Conservation (phyloP, 805 yeast species). For the Candida sonorensis region DNA sequence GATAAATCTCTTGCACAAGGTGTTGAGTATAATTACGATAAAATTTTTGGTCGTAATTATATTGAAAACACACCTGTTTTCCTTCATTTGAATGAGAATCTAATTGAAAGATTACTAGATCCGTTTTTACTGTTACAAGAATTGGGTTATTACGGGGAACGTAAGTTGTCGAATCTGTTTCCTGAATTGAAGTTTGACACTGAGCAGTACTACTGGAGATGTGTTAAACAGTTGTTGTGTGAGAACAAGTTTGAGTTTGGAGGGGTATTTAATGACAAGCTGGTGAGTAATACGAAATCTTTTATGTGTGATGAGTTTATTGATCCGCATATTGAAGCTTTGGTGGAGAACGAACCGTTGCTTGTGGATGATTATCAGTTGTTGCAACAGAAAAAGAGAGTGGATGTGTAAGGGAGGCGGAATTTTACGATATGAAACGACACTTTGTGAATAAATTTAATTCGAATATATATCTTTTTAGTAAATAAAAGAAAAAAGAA, state of each 20-base stretch:
- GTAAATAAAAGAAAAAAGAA: too few relatives aligned
- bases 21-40: background rate
- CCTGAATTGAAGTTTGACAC: conserved; percentile 4
- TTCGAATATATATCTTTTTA: too few relatives aligned
- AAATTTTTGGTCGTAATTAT: background rate
- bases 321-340: conserved; percentile 2
- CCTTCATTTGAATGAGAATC: conserved; percentile 1
- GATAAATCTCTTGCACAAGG: background rate
- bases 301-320: conserved; percentile 5
- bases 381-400: too few relatives aligned
- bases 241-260: conserved; percentile 3
- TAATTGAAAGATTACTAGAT: background rate
- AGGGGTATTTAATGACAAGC: background rate
- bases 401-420: too few relatives aligned
- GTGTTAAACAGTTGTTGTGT: conserved; percentile 9
- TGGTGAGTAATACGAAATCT: conserved; percentile 1
- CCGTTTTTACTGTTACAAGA: background rate
- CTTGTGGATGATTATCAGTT: background rate
- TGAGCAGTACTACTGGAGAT: conserved; percentile 12
- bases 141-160: background rate
- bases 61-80: background rate
- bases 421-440: too few relatives aligned
- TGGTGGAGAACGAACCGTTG: conserved; percentile 1
- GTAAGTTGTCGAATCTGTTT: conserved; percentile 1
- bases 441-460: too few relatives aligned